These are phyloP conservation scores for Entomortierella parvispora DNA, from an alignment of 192 early-diverging fungal species.

Conservation along the genomic window DNA sequence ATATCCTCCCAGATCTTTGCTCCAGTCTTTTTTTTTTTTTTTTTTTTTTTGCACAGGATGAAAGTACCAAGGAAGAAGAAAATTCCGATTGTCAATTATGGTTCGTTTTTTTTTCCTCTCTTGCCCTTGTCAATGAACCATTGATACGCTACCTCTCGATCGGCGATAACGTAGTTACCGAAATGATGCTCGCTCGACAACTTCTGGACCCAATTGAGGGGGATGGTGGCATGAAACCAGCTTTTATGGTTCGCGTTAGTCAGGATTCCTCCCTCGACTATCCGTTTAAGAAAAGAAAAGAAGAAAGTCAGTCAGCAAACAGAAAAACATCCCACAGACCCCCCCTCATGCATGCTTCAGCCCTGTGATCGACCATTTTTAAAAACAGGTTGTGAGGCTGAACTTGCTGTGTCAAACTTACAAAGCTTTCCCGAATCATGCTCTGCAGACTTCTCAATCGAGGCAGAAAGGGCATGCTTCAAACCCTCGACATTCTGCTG, in stretches of 20 bases:
- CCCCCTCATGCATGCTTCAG: neutral
- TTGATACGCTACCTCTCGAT: slow-evolving; percentile 56
- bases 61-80: too few species aligned
- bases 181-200: slow-evolving; percentile 53
- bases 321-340: neutral
- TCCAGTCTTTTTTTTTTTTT: slow-evolving; percentile 47
- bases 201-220: slow-evolving; percentile 54
- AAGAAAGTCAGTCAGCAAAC: neutral
- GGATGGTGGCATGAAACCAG: slow-evolving; percentile 41
- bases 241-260: slow-evolving; percentile 48
- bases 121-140: neutral
- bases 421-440: slow-evolving; percentile 17
- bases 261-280: slow-evolving; percentile 46
- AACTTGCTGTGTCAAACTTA: slow-evolving; percentile 14
- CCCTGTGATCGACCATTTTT: neutral
- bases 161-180: slow-evolving; percentile 53
- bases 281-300: neutral
- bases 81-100: neutral
- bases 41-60: too few species aligned
- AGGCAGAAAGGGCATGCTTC: slow-evolving; percentile 25
- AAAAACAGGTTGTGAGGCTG: neutral
- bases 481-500: slow-evolving; percentile 26
- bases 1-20: slow-evolving; percentile 60
- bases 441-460: slow-evolving; percentile 25
- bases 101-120: neutral